Conservation (phyloP, 225 moss, liverwort and hornwort genomes). For the Sphagnum contortum region DNA sequence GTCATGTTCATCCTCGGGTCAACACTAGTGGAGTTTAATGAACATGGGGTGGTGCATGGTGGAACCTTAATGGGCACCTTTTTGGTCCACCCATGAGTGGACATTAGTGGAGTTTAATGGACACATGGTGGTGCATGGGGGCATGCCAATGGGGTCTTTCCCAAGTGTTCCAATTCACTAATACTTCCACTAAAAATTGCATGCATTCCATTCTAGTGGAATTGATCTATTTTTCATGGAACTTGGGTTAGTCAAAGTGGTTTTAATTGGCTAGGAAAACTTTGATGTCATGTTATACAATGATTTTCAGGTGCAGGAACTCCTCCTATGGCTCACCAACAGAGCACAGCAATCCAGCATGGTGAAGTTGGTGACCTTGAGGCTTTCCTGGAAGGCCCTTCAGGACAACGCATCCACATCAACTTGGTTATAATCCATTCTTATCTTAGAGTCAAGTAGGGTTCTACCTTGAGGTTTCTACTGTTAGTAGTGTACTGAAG, state of each 20-base stretch:
- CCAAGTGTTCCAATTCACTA: no score
- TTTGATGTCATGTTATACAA: background rate
- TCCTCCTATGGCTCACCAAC: background rate
- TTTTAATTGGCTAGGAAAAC: background rate
- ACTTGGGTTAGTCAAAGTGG: background rate
- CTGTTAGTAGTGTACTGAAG: background rate
- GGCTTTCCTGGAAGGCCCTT: constrained; percentile 6
- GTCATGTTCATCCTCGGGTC: no score
- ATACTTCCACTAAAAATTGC: no score
- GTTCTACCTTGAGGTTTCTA: background rate
- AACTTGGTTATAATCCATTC: background rate
- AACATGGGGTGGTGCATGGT: no score
- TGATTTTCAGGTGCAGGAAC: background rate
- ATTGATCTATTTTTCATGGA: no score
- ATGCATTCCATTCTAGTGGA: no score
- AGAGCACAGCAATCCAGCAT: constrained; percentile 2
- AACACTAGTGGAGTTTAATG: no score
- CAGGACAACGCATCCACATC: constrained; percentile 3
- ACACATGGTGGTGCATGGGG: no score
- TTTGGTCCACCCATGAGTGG: no score
- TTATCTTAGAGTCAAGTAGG: background rate
- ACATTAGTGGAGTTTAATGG: no score
- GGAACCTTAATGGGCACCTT: no score
- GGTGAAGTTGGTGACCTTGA: constrained; percentile 6
- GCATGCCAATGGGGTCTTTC: no score